Conservation (phyloP, 805 yeast species). For the Metschnikowia arizonensis region DNA sequence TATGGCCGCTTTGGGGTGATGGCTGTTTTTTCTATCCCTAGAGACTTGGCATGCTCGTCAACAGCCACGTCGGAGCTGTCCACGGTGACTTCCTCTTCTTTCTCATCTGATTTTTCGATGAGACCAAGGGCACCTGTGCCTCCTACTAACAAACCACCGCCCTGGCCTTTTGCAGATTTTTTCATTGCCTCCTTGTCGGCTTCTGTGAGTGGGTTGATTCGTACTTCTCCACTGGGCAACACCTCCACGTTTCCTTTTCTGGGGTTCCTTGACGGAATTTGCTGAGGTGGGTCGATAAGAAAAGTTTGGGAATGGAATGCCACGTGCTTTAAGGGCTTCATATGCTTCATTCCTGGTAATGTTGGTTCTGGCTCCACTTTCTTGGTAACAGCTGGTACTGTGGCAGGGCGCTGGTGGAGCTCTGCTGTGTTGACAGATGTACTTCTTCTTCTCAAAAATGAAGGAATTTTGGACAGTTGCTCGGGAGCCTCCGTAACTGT, state of each 20-base stretch:
- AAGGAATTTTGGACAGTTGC: conserved; percentile 21
- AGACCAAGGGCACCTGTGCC: conserved; percentile 65
- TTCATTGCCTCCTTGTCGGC: conserved; percentile 47
- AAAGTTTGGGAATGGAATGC: conserved; percentile 42
- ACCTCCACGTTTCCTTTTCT: conserved; percentile 69
- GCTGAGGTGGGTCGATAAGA: conserved; percentile 66
- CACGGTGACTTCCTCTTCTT: conserved; percentile 8
- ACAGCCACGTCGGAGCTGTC: conserved; percentile 9
- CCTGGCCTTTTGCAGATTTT: conserved; percentile 38
- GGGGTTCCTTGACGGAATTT: conserved; percentile 84
- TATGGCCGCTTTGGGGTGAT: conserved; percentile 17
- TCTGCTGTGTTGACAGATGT: conserved; percentile 6
- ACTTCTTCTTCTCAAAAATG: conserved; percentile 29
- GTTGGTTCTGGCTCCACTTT: conserved; percentile 1
- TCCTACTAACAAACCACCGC: conserved; percentile 74
- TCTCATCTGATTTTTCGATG: conserved; percentile 17
- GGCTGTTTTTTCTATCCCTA: conserved; percentile 17
- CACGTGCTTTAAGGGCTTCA: conserved; percentile 39
- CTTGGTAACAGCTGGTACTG: not conserved
- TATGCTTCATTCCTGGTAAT: conserved; percentile 13
- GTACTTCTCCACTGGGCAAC: conserved; percentile 48
- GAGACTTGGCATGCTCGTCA: conserved; percentile 12
- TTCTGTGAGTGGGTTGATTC: conserved; percentile 51
- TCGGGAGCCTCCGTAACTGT: not conserved
- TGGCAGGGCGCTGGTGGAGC: conserved; percentile 1